Percentiles rank a stretch among this genome's conserved stretches.
Conservation (phyloP, 1,284 basidiomycete genomes). For the Singerocomus inundabilis region DNA sequence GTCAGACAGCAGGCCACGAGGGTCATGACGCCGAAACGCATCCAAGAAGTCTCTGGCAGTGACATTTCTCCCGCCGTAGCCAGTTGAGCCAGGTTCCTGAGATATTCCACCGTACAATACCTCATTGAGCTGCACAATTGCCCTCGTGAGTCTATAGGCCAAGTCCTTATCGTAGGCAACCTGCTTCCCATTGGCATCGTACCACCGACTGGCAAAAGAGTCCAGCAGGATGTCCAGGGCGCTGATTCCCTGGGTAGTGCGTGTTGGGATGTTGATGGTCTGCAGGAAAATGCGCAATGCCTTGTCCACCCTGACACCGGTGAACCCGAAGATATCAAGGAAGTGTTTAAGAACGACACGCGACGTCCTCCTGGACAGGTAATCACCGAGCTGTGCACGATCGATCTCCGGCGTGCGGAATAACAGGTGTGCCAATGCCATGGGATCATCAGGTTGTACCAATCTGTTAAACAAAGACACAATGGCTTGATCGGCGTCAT, state of each 20-base stretch:
- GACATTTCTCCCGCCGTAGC: constrained; percentile 62
- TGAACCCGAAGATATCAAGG: constrained; percentile 84
- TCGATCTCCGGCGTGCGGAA: constrained; percentile 87
- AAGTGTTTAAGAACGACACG: constrained; percentile 79
- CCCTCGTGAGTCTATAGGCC: constrained; percentile 75
- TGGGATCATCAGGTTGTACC: constrained; percentile 57
- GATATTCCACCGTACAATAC: constrained; percentile 67
- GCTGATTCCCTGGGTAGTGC: constrained; percentile 42
- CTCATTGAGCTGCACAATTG: constrained; percentile 86
- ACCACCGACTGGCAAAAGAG: constrained; percentile 87
- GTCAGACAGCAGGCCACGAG: constrained; percentile 65
- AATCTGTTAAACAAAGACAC: constrained; percentile 58
- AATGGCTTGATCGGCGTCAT: constrained; percentile 74
- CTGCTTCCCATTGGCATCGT: constrained; percentile 78
- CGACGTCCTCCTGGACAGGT: constrained; percentile 71
- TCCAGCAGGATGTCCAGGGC: constrained; percentile 73
- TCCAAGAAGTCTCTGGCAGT: constrained; percentile 75
- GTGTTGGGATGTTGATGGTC: constrained; percentile 70
- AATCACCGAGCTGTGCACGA: constrained; percentile 78
- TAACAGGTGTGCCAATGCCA: constrained; percentile 75
- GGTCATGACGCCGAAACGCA: constrained; percentile 75
- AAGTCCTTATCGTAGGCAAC: constrained; percentile 80
- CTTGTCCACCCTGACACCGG: constrained; percentile 81
- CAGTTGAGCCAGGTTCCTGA: constrained; percentile 59
- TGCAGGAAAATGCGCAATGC: constrained; percentile 88